Base-by-base conservation (phyloP, 2,329 filamentous ascomycete genomes). In the Hymenoscyphus infarciens region DNA sequence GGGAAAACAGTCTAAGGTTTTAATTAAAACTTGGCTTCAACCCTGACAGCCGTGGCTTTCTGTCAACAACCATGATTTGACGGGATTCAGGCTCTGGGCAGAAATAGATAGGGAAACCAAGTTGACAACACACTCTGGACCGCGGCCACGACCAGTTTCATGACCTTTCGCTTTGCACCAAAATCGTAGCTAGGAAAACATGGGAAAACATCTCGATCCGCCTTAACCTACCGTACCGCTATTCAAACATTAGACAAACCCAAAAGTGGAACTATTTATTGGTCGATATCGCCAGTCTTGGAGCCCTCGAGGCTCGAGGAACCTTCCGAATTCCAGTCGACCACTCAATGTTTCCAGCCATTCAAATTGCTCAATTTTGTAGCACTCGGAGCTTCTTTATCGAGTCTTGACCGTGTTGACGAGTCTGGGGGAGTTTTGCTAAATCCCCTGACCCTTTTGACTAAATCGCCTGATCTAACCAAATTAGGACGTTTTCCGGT, bases 331-430 rank as follows among this genome's bases (percentile, higher is more conserved):
- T 19, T 22, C 8, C 29, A 25, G n/a, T 16, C 8, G 45, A 53
- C 49, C 42, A 52, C 5, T 53, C 31, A 49, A 53, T 16, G 10
- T 27, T 31, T 13, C 39, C 45, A n/a, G 42, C 55, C 60, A 61
- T 29, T 53, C 55, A 61, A 52, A 61, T 61, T 61, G 55, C 39
- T n/a, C 55, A 61, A 61, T 61, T 53, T 61, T 29, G 38, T 45
- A 19, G n/a, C 25, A 29, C 22, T 22, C 42, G 55, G 52, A 22
- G 16, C 22, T 25, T 54, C 52, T 25, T 38, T 33, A 38, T 33
- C 54, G 29, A 56, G 29, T 49, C 25, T 42, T 54, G 49, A 45
- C 33, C 5, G 7, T 19, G 39, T 45, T 27, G 52, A 33, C 29
- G 39, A 42, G 19, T n/a, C n/a, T n/a, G n/a, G n/a, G n/a, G n/a